A percentile compares a stretch with the other conserved stretches of the same genome.
Evolutionary conservation across 2,329 filamentous ascomycete genomes (phyloP).

Genomic region (Xylariaceae sp.): DNA sequence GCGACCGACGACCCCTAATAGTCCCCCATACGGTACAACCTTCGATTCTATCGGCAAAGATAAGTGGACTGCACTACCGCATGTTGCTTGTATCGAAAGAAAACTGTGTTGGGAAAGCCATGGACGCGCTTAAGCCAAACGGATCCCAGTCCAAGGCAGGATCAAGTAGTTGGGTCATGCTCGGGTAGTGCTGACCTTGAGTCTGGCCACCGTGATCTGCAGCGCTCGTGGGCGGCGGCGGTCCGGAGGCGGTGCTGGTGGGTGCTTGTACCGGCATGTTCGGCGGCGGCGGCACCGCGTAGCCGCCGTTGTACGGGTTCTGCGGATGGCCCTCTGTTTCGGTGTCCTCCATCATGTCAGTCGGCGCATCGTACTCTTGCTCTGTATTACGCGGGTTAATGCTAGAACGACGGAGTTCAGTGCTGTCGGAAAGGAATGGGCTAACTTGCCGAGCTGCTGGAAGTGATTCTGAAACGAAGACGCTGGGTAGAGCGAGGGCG

Average conservation of each 20-base stretch:
- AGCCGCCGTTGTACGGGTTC: constrained; percentile 57
- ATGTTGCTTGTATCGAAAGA: constrained; percentile 62
- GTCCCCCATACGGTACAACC: background rate
- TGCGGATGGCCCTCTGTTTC: constrained; percentile 66
- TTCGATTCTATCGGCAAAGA: background rate
- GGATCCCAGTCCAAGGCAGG: constrained; percentile 88
- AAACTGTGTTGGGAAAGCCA: constrained; percentile 88
- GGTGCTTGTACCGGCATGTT: constrained; percentile 37
- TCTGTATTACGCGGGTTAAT: constrained; percentile 68
- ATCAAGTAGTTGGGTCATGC: constrained; percentile 61
- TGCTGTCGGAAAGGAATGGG: constrained; percentile 46
- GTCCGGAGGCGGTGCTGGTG: constrained; percentile 37
- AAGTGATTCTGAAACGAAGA: constrained; percentile 86
- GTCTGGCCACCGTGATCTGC: constrained; percentile 30
- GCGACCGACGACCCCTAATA: background rate
- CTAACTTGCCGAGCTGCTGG: constrained; percentile 85
- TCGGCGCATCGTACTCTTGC: constrained; percentile 92
- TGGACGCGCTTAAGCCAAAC: constrained; percentile 87
- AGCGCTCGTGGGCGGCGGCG: constrained; percentile 35
- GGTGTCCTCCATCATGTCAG: constrained; percentile 80
- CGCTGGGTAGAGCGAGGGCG: constrained; percentile 64
- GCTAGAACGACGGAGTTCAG: constrained; percentile 62
- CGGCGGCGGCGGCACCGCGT: constrained; percentile 41
- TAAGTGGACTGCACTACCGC: constrained; percentile 28
- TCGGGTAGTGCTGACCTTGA: constrained; percentile 48